Percentiles rank a stretch among this genome's conserved stretches.
Conservation (phyloP, 768 basidiomycete species). For the Xerocomellus intermedius region DNA sequence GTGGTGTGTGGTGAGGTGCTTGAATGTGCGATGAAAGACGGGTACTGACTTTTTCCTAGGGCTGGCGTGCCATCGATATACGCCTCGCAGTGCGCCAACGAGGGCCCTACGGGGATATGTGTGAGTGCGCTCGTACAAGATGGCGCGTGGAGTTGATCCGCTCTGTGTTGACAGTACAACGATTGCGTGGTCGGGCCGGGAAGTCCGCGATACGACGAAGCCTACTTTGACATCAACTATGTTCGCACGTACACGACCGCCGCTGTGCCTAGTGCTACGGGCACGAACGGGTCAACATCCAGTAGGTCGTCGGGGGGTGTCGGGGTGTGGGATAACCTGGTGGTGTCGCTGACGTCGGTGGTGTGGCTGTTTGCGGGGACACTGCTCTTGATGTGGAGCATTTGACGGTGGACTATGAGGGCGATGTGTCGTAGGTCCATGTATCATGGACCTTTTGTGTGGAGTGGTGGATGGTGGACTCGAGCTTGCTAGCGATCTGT, state of each 20-base stretch:
- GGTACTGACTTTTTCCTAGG: conserved; percentile 30
- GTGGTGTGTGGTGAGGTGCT: conserved; percentile 44
- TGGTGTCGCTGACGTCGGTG: neutral
- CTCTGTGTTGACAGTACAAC: conserved; percentile 38
- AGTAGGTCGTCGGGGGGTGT: neutral
- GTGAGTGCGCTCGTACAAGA: conserved; percentile 27
- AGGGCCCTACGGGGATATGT: conserved; percentile 41
- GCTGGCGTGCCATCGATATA: conserved; percentile 49
- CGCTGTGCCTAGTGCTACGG: conserved; percentile 8
- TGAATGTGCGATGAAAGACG: neutral
- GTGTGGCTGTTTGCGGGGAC: neutral
- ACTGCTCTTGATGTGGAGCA: conserved; percentile 3
- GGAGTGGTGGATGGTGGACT: no score
- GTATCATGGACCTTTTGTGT: no score
- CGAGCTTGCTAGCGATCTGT: no score
- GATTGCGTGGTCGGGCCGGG: conserved; percentile 56
- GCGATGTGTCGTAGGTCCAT: no score
- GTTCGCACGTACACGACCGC: conserved; percentile 55
- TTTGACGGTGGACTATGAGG: neutral
- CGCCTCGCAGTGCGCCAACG: conserved; percentile 38
- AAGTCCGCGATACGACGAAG: conserved; percentile 52
- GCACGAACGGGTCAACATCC: no score
- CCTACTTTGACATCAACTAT: conserved; percentile 68
- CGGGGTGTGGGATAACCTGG: neutral
- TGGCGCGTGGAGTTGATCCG: neutral